Evolutionary conservation across 345 rosid species (phyloP), one percentile per base, ranked within the genome.

Genomic region (Populus tremula): DNA sequence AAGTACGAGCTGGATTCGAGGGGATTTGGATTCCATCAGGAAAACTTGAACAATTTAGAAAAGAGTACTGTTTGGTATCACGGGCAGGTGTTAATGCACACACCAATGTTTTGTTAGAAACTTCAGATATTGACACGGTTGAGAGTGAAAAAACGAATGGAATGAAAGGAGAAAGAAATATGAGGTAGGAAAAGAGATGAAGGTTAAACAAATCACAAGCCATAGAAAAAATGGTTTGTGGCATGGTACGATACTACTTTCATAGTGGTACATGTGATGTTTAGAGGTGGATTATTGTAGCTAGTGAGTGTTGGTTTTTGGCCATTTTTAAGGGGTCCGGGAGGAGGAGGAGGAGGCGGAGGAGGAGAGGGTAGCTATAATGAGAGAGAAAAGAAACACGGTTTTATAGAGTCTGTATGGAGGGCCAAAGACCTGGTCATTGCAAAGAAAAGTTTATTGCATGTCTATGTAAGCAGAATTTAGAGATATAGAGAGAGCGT

Each of bases 71-170:
- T 1, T 2, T 5, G 62, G 39, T 33, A 33, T 0, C 0, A 14
- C n/a, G 27, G 20, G 50, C 54, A 10, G 35, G 50, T 16, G 66
- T 67, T 64, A 94, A 73, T 67, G 89, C 93, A 70, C 98, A 94
- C 1, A 94, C 62, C 6, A 88, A 67, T 5, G 88, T 85, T 38
- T 56, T 85, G 70, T 81, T 31, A 11, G 85, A 82, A 63, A 78
- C 82, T 64, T 81, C 82, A 12, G 94, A 91, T 20, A 94, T 83
- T 0, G 98, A 79, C 35, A 94, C 74, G 0, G 94, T 88, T 8
- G 97, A 80, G 74, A 92, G 87, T 2, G 91, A 78, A 77, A 5
- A 54, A 76, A 76, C 4, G 45, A 72, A 69, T 2, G 75, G 76
- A 67, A 73, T 3, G 18, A 69, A 64, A 80, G 63, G 74, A 47